Evolutionary conservation across 2,329 filamentous ascomycete species (phyloP).

Genomic region (Didymella keratinophila): DNA sequence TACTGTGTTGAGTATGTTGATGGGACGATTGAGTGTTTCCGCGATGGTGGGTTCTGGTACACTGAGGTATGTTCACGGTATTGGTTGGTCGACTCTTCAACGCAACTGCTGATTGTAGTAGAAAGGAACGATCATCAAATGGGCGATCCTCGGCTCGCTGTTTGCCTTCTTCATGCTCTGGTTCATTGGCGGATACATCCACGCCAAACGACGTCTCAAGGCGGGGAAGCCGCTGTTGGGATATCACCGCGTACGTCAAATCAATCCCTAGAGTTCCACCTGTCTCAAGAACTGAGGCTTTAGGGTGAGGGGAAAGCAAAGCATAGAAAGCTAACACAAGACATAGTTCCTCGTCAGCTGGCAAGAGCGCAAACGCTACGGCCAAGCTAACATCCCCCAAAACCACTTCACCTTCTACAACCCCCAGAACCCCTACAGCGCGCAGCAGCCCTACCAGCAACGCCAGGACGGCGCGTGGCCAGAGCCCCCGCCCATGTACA

Average conservation of each 20-base stretch:
- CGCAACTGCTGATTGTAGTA: constrained; percentile 40
- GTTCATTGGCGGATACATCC: constrained; percentile 72
- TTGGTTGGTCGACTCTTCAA: neutral
- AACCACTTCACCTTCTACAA: constrained; percentile 53
- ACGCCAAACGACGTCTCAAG: constrained; percentile 71
- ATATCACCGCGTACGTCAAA: constrained; percentile 67
- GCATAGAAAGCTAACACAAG: no score
- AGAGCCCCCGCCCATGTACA: constrained; percentile 48
- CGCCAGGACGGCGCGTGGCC: constrained; percentile 42
- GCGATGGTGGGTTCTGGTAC: constrained; percentile 47
- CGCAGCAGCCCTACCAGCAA: constrained; percentile 29
- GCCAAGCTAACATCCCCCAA: constrained; percentile 36
- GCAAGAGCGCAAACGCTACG: constrained; percentile 45
- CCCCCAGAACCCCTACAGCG: constrained; percentile 30
- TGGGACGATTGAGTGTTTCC: constrained; percentile 39
- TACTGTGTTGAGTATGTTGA: constrained; percentile 39
- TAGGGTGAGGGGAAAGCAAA: no score
- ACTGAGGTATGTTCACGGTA: constrained; percentile 32
- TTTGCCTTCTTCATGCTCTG: constrained; percentile 66
- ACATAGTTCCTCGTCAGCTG: constrained; percentile 54
- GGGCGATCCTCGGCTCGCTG: constrained; percentile 71
- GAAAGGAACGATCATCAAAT: constrained; percentile 73
- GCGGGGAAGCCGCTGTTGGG: constrained; percentile 70
- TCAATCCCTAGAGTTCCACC: no score
- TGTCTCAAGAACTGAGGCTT: no score